Evolutionary conservation across 306 rosid species (phyloP).

Genomic region (Vicia sativa): DNA sequence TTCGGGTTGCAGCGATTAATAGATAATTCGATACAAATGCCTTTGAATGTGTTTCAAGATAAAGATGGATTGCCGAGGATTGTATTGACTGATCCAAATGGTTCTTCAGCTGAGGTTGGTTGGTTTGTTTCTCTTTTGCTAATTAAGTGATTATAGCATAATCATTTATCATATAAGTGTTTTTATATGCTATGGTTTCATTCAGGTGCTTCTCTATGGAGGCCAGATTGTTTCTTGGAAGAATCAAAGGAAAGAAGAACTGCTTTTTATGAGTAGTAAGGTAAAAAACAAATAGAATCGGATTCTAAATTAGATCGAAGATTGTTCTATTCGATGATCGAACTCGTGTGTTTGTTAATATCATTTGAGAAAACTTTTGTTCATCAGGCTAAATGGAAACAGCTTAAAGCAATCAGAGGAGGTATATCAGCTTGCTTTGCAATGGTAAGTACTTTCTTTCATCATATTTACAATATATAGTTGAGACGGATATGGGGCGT

Average conservation of each 20-base stretch:
- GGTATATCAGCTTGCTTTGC: slow-evolving; percentile 72
- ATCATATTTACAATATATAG: slow-evolving; percentile 3
- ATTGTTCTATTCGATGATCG: neutral
- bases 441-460: slow-evolving; percentile 48
- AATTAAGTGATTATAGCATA: neutral
- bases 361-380: slow-evolving; percentile 21
- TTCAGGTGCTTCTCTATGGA: slow-evolving; percentile 77
- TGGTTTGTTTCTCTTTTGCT: slow-evolving; percentile 4
- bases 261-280: slow-evolving; percentile 79
- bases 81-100: slow-evolving; percentile 61
- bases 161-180: no score
- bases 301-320: no score
- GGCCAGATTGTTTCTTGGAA: slow-evolving; percentile 83
- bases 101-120: slow-evolving; percentile 84
- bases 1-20: slow-evolving; percentile 37
- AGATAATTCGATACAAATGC: slow-evolving; percentile 46
- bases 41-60: slow-evolving; percentile 53
- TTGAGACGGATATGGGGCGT: neutral
- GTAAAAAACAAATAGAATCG: slow-evolving; percentile 34
- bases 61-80: slow-evolving; percentile 58
- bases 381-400: slow-evolving; percentile 63
- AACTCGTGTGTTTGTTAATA: slow-evolving; percentile 1
- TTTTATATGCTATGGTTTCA: neutral
- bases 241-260: slow-evolving; percentile 69
- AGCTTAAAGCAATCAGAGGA: slow-evolving; percentile 72